Base-by-base conservation (phyloP, 2,329 filamentous ascomycete species). In the Clarireedia hainanense region DNA sequence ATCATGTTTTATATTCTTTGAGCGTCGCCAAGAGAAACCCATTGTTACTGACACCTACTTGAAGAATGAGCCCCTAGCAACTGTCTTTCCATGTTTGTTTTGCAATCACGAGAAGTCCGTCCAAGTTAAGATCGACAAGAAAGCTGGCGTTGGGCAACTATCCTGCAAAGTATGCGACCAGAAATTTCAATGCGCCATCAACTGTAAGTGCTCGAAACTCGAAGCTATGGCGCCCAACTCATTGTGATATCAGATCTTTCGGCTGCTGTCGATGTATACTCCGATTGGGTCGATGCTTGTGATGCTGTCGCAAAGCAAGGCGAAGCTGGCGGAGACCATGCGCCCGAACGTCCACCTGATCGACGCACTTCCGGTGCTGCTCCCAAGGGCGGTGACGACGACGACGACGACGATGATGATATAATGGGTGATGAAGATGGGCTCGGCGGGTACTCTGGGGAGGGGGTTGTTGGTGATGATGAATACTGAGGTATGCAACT, bases 41-140 rank as follows among this genome's bases (percentile, higher is more conserved):
- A 34, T 12, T 34, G 30, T 20, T 34, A 52, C 49, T 52, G 40
- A 51, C 43, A 17, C 30, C 12, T 15, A 40, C 24, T 7, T 26
- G 58, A 63, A 87, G 84, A 74, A 80, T 70, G 88, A 91, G 65
- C 81, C 84, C 42, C 79, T 94, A 17, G 80, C 86, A 3, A 91
- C 89, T 2, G 82, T 83, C n/a, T 99, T 99, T 72, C 89, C 91
- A 56, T 99, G 94, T 70, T 84, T 99, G 47, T 99, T 99, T 75
- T 99, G 94, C 79, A 97, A 96, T 71, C 91, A 97, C 74, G 94
- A 97, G 70, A 94, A 90, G 63, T 89, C 91, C 0, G 89, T 99
- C 52, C 80, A 83, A 27, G 88, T 96, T 63, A 94, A 95, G 72
- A 80, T 99, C 50, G 91, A 99, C 70, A 96, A 95, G 78, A 97